Base-by-base conservation (phyloP, 345 rosid species). In the Lepidium sativum region DNA sequence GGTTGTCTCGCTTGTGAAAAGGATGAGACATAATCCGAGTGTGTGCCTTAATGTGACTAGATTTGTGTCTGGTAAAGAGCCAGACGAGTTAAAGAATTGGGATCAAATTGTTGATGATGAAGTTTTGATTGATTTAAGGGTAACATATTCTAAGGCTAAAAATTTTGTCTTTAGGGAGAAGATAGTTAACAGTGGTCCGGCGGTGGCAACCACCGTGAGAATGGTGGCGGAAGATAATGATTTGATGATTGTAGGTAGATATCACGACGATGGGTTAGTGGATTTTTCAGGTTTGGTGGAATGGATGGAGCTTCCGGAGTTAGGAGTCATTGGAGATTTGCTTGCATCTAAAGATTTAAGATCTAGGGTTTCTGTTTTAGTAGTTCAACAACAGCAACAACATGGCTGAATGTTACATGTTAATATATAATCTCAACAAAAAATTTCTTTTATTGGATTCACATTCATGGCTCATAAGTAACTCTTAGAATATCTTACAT, bases 291-390 rank as follows among this genome's bases (percentile, higher is more conserved):
- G 92, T 0, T 72, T 86, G 29, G 68, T 44, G 1, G 64, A 79
- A 65, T 89, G 94, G 94, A 81, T 70, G 45, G 96, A 89, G 60
- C 65, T 79, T 44, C 83, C 89, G 0, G 94, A 89, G 66, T 75
- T 89, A 31, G 94, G 94, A 15, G 6, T 79, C n/a, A 18, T 89
- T 0, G 89, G 94, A 32, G 96, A 89, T 71, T 51, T 84, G 47
- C 81, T 86, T 31, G 84, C 90, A 11, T 81, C 92, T 6, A 49
- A 56, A 3, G 96, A 86, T 73, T 9, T 81, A 20, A 14, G 33
- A 5, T 21, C 71, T 42, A 73, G 40, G 56, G 79, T 63, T 42
- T 81, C 90, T 27, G 83, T 80, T 32, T 72, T 84, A 55, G 76
- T 88, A 13, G 78, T 86, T 44, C 86, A 88, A 63, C 92, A 88